Percentiles rank a stretch among this genome's conserved stretches.
Conservation (phyloP, 2,329 filamentous ascomycete species). For the Nothomitra cinnamomea region DNA sequence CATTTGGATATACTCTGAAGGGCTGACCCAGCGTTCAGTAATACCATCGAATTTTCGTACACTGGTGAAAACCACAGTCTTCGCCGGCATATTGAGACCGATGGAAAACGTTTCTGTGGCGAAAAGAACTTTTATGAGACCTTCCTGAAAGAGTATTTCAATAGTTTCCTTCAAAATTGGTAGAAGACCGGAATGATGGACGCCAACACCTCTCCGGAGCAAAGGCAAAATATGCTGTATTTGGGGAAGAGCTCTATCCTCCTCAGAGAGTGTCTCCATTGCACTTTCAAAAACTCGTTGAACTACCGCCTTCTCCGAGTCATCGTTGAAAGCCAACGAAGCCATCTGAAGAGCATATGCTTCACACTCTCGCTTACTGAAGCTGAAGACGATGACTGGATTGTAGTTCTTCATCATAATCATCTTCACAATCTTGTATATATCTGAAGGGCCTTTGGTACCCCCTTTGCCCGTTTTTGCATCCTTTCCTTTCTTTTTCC, state of each 20-base stretch:
- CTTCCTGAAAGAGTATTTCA: slow-evolving; percentile 96
- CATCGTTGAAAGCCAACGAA: slow-evolving; percentile 82
- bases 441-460: slow-evolving; percentile 57
- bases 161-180: slow-evolving; percentile 97
- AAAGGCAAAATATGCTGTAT: slow-evolving; percentile 82
- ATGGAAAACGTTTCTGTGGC: slow-evolving; percentile 98
- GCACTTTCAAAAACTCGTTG: slow-evolving; percentile 86
- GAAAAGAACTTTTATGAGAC: slow-evolving; percentile 92
- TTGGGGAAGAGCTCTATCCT: slow-evolving; percentile 76
- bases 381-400: slow-evolving; percentile 97
- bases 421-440: slow-evolving; percentile 97
- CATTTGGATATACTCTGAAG: slow-evolving; percentile 97
- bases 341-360: slow-evolving; percentile 76
- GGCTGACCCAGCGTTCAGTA: slow-evolving; percentile 65
- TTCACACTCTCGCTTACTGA: slow-evolving; percentile 96
- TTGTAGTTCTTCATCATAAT: slow-evolving; percentile 97
- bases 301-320: slow-evolving; percentile 89
- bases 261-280: slow-evolving; percentile 79
- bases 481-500: slow-evolving; percentile 76
- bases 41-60: slow-evolving; percentile 90
- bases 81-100: slow-evolving; percentile 95
- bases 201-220: slow-evolving; percentile 78
- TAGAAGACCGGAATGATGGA: slow-evolving; percentile 89
- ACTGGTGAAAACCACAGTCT: slow-evolving; percentile 97
- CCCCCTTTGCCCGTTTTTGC: slow-evolving; percentile 85